Conservation (phyloP, 2,329 filamentous ascomycete species). For the Colletotrichum destructivum region DNA sequence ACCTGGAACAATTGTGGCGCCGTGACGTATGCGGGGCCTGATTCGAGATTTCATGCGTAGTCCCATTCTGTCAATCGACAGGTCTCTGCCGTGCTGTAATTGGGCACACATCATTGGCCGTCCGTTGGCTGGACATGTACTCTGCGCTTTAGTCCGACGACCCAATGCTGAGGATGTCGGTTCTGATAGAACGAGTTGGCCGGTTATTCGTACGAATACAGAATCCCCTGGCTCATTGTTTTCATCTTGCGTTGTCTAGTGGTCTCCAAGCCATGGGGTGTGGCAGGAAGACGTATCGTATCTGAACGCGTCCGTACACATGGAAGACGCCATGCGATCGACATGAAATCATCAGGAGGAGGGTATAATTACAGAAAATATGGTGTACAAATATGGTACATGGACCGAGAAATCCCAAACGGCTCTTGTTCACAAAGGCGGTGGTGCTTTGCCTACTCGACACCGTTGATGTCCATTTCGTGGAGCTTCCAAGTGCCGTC, state of each 20-base stretch:
- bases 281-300: slow-evolving; percentile 75
- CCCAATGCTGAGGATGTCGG: slow-evolving; percentile 72
- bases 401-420: not conserved
- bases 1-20: slow-evolving; percentile 13
- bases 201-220: slow-evolving; percentile 35
- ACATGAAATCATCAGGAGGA: slow-evolving; percentile 26
- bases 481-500: slow-evolving; percentile 81
- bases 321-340: not conserved
- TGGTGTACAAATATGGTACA: slow-evolving; percentile 38
- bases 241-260: slow-evolving; percentile 75
- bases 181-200: slow-evolving; percentile 74
- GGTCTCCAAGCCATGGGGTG: slow-evolving; percentile 69
- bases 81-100: slow-evolving; percentile 17
- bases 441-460: slow-evolving; percentile 47
- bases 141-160: slow-evolving; percentile 75
- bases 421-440: not conserved
- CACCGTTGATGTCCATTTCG: slow-evolving; percentile 77
- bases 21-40: slow-evolving; percentile 41
- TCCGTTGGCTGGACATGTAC: slow-evolving; percentile 61
- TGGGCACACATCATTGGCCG: slow-evolving; percentile 24
- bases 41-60: slow-evolving; percentile 6
- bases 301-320: slow-evolving; percentile 67
- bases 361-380: slow-evolving; percentile 41
- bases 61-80: slow-evolving; percentile 7
- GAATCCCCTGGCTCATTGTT: slow-evolving; percentile 36